These are phyloP conservation scores for Candida glaebosa DNA, from an alignment of 805 yeast species.

Conservation along the genomic window DNA sequence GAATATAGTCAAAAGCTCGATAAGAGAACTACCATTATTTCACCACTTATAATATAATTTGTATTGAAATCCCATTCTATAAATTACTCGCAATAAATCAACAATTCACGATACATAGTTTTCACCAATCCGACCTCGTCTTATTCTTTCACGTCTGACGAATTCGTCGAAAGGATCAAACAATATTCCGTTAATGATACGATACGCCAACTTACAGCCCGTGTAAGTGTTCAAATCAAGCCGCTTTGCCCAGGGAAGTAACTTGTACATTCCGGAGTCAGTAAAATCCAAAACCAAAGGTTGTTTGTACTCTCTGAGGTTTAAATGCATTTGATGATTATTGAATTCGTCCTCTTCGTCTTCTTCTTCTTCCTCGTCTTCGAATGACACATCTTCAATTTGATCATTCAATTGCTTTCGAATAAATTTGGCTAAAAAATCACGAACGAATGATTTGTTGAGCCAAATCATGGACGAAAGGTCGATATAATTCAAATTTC, in stretches of 20 bases:
- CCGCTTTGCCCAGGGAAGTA: constrained; percentile 36
- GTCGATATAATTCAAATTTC: constrained; percentile 33
- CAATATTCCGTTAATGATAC: constrained; percentile 30
- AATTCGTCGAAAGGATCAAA: constrained; percentile 26
- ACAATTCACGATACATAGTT: constrained; percentile 25
- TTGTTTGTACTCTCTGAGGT: constrained; percentile 11
- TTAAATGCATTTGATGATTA: constrained; percentile 4
- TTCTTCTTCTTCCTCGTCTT: constrained; percentile 7
- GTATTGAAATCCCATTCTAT: not conserved
- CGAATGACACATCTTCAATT: constrained; percentile 6
- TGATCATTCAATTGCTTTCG: constrained; percentile 4
- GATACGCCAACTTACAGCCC: constrained; percentile 25
- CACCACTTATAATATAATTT: no score
- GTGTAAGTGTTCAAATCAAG: constrained; percentile 22
- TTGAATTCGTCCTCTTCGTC: constrained; percentile 9
- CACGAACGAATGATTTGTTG: constrained; percentile 33
- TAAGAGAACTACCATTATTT: no score
- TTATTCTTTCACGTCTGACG: constrained; percentile 27
- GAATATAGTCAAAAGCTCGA: no score
- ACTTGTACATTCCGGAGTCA: constrained; percentile 44
- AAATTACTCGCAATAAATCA: not conserved
- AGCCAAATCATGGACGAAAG: constrained; percentile 48
- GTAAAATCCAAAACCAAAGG: constrained; percentile 35
- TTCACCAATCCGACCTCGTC: constrained; percentile 44
- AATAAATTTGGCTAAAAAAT: constrained; percentile 29